Conservation (phyloP, 179 eudicot genomes). For the Monotropa hypopitys region DNA sequence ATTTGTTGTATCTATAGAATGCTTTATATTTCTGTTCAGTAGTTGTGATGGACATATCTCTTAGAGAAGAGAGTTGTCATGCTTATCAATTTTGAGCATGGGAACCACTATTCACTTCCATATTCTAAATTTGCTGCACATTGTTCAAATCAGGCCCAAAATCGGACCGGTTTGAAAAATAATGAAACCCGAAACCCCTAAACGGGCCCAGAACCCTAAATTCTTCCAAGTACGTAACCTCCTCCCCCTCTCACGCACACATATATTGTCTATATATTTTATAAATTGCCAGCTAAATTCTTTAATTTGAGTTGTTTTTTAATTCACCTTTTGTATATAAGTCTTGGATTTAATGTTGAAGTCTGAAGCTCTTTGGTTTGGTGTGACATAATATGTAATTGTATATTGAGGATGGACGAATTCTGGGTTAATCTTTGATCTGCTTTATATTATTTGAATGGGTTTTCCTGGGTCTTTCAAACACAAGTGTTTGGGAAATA, state of each 20-base stretch:
- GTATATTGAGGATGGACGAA: not conserved
- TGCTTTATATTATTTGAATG: too few species aligned
- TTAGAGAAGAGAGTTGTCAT: not conserved
- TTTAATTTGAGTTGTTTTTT: not conserved
- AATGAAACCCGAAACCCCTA: too few species aligned
- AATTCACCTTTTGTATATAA: not conserved
- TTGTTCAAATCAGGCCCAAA: too few species aligned
- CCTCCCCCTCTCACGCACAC: too few species aligned
- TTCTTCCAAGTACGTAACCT: too few species aligned
- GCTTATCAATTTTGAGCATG: not conserved
- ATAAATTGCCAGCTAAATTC: not conserved
- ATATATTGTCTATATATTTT: not conserved
- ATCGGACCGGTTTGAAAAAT: too few species aligned
- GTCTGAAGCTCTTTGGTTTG: not conserved
- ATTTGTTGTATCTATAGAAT: not conserved
- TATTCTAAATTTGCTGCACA: too few species aligned
- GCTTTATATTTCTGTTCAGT: not conserved
- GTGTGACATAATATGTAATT: not conserved
- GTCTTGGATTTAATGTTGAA: not conserved
- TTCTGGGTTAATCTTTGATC: not conserved
- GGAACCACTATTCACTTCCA: not conserved
- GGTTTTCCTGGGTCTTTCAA: too few species aligned
- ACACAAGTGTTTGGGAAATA: too few species aligned
- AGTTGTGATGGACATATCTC: not conserved
- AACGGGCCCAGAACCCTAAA: too few species aligned